These are phyloP conservation scores for Voacanga thouarsii DNA, from an alignment of 257 asterid species.

Conservation along the genomic window DNA sequence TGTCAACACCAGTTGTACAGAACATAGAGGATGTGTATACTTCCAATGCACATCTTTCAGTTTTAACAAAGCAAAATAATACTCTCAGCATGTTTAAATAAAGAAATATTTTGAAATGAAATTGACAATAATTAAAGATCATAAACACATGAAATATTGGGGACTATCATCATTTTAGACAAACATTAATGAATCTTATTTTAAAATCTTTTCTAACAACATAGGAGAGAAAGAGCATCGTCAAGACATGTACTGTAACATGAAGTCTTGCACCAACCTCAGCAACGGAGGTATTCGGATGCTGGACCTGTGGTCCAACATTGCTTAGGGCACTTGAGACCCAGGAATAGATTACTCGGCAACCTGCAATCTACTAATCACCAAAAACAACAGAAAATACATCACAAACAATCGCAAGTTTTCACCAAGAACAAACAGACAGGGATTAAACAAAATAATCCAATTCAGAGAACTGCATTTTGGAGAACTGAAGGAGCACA, in stretches of 20 bases:
- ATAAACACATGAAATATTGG: background rate
- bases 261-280: slow-evolving; percentile 48
- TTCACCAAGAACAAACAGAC: background rate
- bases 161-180: background rate
- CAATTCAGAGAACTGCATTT: background rate
- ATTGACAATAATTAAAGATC: background rate
- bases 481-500: background rate
- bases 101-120: background rate
- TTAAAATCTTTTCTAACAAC: background rate
- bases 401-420: slow-evolving; percentile 22
- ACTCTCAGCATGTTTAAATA: background rate
- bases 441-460: background rate
- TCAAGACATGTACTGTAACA: background rate
- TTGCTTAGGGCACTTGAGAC: slow-evolving; percentile 63
- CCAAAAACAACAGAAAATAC: slow-evolving; percentile 39
- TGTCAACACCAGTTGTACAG: background rate
- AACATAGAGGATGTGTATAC: background rate
- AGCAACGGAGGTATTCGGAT: slow-evolving; percentile 42
- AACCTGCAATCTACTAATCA: slow-evolving; percentile 78
- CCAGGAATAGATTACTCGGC: slow-evolving; percentile 79
- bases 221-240: background rate
- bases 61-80: background rate
- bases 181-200: background rate
- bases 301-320: slow-evolving; percentile 50
- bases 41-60: background rate